Base-by-base conservation (phyloP, 495 filamentous ascomycete species). In the Lentithecium fluviatile region DNA sequence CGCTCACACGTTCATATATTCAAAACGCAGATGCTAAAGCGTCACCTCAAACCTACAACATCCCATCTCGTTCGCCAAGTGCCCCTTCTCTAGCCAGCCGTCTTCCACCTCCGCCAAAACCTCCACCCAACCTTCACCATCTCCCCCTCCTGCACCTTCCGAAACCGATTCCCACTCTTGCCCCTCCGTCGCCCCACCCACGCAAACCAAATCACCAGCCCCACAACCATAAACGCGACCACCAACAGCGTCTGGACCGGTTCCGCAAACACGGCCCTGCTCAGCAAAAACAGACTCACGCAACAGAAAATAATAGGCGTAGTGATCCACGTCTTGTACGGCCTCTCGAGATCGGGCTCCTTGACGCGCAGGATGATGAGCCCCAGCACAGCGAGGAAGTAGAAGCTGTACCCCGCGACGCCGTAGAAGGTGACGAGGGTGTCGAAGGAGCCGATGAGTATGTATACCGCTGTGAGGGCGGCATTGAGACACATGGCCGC, bases 261-360 rank as follows among this genome's bases (percentile, higher is more conserved):
- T 70, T 92, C 84, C 8, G 91, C 83, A 69, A 97, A 92, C 20
- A 97, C 80, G 0, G 91, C 90, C 50, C 94, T 81, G 62, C 84
- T 90, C 24, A 98, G 79, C 64, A 98, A 73, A 71, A 98, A 98
- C 61, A 98, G 70, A 70, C 89, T 95, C 13, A 98, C 94, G 67
- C 94, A 98, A 81, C 94, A 98, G 71, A 98, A 98, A 49, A 96
- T 90, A 45, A 98, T 94, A 2, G 94, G 94, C 36, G 93, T 97
- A 1, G 87, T 87, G 58, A 98, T 95, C 95, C 95, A 98, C 15
- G 91, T 94, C 70, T 82, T 84, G 74, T 97, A 98, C 1, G 94
- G 91, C 21, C 94, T 75, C 71, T 97, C 91, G 21, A 97, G 79
- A 56, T 84, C 76, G 7, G 95, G 95, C 71, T 97, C 94, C 38